Evolutionary conservation across 345 rosid genomes (phyloP), one percentile per base, ranked within the genome.

Genomic region (Brassica incana): DNA sequence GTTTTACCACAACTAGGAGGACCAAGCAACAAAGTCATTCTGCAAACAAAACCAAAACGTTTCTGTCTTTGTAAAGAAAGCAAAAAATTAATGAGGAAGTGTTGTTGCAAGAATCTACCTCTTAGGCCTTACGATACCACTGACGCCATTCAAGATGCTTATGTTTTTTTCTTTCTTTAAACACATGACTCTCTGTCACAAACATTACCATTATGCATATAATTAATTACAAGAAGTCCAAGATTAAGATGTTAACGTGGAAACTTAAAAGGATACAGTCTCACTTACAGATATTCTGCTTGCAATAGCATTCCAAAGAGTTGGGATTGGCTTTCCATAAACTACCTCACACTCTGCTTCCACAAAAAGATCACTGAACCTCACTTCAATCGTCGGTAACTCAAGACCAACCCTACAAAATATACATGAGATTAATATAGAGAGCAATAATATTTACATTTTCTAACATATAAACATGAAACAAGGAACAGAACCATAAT

Each of bases 61-160:
- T 12, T 10, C 20, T 3, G 25, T 75, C 67, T 25, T 54, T 54
- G 33, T 25, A 59, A 76, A 27, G 5, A 45, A 14, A 5, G 2
- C 66, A 65, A 2, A 40, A 40, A 38, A 1, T 20, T 0, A 12
- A 50, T 2, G 4, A 4, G 7, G 38, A 35, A 23, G 4, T 23
- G 1, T 8, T 14, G 40, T 4, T 9, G 10, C 14, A 77, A 64
- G n/a, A 71, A 71, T 32, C 52, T 20, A 79, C 82, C 82, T 79
- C 67, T 16, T 60, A 15, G 68, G 94, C 65, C 85, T 86, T 76
- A 91, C 75, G 83, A 88, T 78, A 45, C 97, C 92, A 10, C 86
- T 89, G 60, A 86, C 90, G 64, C 88, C 87, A 15, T 85, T 83
- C 36, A 92, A 85, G 75, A 92, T 85, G 71, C 66, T 82, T 48